phyloP scores from a whole-genome alignment of 2,329 filamentous ascomycete species.

The Penicillium psychrosexuale region DNA sequence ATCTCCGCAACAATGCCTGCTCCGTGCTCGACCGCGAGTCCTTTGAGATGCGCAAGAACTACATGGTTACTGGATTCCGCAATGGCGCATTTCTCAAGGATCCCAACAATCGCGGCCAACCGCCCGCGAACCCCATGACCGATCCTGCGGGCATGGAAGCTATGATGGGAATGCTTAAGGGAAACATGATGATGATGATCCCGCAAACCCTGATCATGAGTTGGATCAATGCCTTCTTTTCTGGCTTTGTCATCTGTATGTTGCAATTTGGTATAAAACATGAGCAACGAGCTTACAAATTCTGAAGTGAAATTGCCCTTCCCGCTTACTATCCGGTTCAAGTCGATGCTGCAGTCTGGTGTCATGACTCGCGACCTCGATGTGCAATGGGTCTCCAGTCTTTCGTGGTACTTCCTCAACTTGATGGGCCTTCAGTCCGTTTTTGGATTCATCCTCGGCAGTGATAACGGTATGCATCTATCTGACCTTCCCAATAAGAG shows the following conservation, averaged over 20 bases:
- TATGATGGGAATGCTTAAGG: slow-evolving; percentile 99
- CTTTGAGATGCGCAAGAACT: slow-evolving; percentile 77
- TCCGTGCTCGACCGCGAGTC: slow-evolving; percentile 73
- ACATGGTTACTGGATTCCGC: slow-evolving; percentile 76
- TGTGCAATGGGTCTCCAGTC: slow-evolving; percentile 95
- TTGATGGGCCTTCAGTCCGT: slow-evolving; percentile 95
- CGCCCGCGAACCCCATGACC: slow-evolving; percentile 87
- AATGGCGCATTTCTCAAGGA: slow-evolving; percentile 86
- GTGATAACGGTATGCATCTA: slow-evolving; percentile 75
- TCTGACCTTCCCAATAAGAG: background rate
- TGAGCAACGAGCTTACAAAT: slow-evolving; percentile 7
- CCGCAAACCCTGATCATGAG: slow-evolving; percentile 99
- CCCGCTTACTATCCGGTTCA: slow-evolving; percentile 96
- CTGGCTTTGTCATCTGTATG: slow-evolving; percentile 93
- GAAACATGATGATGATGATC: slow-evolving; percentile 99
- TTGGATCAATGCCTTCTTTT: slow-evolving; percentile 99
- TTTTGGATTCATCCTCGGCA: slow-evolving; percentile 94
- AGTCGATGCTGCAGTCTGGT: slow-evolving; percentile 97
- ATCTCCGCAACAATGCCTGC: slow-evolving; percentile 77
- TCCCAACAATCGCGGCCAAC: slow-evolving; percentile 78
- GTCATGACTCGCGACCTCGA: slow-evolving; percentile 95
- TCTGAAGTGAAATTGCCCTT: slow-evolving; percentile 86
- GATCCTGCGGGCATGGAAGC: slow-evolving; percentile 97
- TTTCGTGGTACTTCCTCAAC: slow-evolving; percentile 98
- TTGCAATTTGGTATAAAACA: slow-evolving; percentile 17